Evolutionary conservation across 441 rosid species (phyloP), one percentile per base, ranked within the genome.

Genomic region (Aleurites moluccanus): DNA sequence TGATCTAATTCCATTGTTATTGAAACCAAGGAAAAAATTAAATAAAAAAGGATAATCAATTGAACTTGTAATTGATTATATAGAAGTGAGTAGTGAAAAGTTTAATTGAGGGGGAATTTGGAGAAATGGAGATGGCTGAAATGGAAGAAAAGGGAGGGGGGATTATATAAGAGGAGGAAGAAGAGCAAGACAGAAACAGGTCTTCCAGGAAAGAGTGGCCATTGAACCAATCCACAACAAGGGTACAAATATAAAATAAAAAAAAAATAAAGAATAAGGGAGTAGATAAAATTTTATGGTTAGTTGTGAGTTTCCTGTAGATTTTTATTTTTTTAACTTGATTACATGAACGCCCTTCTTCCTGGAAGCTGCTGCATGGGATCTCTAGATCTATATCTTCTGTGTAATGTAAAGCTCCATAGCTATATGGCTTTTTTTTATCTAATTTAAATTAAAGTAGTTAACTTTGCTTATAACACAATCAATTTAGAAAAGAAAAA

Each of bases 331-430:
- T 30, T 33, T 65, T 70, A 45, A 50, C 40, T 75, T 65, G 64
- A 25, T 27, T 73, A 60, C 55, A 25, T 62, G 77, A 72, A 47
- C 23, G 27, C 80, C 68, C 85, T 84, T 71, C 84, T 86, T 86
- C 89, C 77, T 23, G 83, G 89, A 86, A 86, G 87, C 67, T 86
- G 87, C 67, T 86, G 84, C 89, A 84, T 72, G 82, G 69, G 70
- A 65, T 56, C 68, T 61, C 45, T 30, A 47, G 62, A 68, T 60
- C 53, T 77, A 14, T 49, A 49, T 49, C 2, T 15, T 21, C 30
- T 28, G 63, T 40, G 10, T 18, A 13, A 50, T 40, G 10, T n/a
- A 3, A 18, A 52, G 56, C 8, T 45, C 21, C 13, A 7, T 3
- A 52, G 6, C 56, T 18, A 52, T 6, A 15, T 52, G 4, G 6